phyloP scores from a whole-genome alignment of 305 asterid species.

The Plantago rigida region DNA sequence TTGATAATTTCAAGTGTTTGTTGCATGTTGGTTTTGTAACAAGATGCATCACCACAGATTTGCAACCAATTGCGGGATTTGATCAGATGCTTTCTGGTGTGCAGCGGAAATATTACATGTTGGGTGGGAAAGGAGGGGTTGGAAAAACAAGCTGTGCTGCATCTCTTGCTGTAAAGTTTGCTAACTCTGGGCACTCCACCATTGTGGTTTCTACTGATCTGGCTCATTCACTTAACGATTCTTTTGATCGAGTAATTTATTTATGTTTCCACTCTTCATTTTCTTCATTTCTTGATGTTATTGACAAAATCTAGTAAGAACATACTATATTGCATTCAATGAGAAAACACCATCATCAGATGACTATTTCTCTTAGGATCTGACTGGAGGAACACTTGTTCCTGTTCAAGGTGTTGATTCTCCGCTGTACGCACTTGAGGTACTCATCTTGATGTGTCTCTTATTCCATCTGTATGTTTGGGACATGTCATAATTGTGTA shows the following conservation, averaged over 20 bases:
- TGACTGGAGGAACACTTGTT: slow-evolving; percentile 60
- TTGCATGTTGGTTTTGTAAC: slow-evolving; percentile 36
- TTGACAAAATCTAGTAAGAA: background rate
- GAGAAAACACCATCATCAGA: slow-evolving; percentile 3
- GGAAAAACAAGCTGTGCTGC: slow-evolving; percentile 89
- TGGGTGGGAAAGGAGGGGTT: slow-evolving; percentile 85
- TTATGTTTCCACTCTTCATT: background rate
- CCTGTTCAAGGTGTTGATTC: slow-evolving; percentile 67
- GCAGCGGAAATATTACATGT: slow-evolving; percentile 57
- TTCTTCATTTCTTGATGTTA: slow-evolving; percentile 8
- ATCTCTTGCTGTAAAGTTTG: slow-evolving; percentile 71
- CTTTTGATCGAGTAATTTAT: slow-evolving; percentile 60
- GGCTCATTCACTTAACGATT: slow-evolving; percentile 76
- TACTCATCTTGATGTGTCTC: slow-evolving; percentile 21
- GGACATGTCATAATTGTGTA: slow-evolving; percentile 15
- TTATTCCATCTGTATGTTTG: slow-evolving; percentile 8
- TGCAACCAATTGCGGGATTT: slow-evolving; percentile 38
- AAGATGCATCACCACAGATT: slow-evolving; percentile 36
- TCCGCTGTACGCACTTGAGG: slow-evolving; percentile 74
- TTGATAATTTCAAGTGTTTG: background rate
- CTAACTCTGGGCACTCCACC: slow-evolving; percentile 58
- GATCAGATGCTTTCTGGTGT: slow-evolving; percentile 50
- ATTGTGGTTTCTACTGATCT: slow-evolving; percentile 66
- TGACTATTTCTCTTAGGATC: slow-evolving; percentile 37
- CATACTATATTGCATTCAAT: background rate